Conservation (phyloP, 345 rosid species). For the Rhodamnia argentea region DNA sequence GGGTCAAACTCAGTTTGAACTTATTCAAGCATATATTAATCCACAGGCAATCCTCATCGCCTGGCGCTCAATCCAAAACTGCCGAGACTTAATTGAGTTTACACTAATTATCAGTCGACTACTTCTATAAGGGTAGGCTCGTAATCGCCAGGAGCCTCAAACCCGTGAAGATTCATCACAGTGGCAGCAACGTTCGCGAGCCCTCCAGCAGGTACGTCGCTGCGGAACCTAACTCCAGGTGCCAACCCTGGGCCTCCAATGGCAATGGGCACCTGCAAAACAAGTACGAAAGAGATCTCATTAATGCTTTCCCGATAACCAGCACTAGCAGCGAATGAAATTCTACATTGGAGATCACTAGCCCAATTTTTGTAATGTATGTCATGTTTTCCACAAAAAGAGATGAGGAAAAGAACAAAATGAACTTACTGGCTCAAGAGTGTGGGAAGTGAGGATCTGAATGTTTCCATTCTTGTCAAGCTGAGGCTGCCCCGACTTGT, state of each 20-base stretch:
- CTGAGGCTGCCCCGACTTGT: slow-evolving; percentile 66
- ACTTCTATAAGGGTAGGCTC: slow-evolving; percentile 84
- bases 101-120: slow-evolving; percentile 19
- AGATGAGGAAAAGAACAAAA: not conserved
- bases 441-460: slow-evolving; percentile 95
- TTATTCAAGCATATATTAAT: not conserved
- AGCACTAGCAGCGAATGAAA: not conserved
- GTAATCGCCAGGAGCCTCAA: slow-evolving; percentile 71
- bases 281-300: not conserved
- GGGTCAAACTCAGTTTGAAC: not conserved
- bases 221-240: slow-evolving; percentile 57
- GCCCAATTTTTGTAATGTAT: not conserved
- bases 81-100: not conserved
- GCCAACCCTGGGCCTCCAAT: slow-evolving; percentile 87
- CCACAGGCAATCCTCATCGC: not conserved
- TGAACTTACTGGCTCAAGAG: slow-evolving; percentile 77
- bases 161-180: slow-evolving; percentile 87
- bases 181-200: slow-evolving; percentile 98
- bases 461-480: slow-evolving; percentile 59
- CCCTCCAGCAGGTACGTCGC: slow-evolving; percentile 50
- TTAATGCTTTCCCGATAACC: not conserved
- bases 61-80: not conserved
- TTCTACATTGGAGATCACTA: not conserved
- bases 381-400: not conserved
- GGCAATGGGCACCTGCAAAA: slow-evolving; percentile 77